Percentiles rank a stretch among this genome's conserved stretches.
Evolutionary conservation across 768 basidiomycete species (phyloP).

Genomic region (Ramaria sp.): DNA sequence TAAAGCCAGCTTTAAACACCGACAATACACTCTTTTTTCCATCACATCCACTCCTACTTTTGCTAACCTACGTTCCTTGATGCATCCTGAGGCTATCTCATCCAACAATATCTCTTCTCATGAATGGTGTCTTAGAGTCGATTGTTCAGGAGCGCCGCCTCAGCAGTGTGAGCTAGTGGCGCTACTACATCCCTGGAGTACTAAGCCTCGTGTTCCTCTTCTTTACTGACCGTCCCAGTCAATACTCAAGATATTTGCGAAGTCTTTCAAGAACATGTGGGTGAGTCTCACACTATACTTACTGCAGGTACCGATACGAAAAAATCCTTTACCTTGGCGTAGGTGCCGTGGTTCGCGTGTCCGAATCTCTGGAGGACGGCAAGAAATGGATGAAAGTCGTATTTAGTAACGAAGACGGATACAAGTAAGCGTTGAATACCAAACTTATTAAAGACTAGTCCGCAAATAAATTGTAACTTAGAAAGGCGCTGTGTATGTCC

Average conservation of each 20-base stretch:
- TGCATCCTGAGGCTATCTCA: background rate
- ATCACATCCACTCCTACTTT: too few species aligned
- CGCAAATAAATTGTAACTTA: slow-evolving; percentile 15
- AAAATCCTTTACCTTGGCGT: background rate
- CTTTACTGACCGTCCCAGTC: background rate
- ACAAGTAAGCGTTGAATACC: background rate
- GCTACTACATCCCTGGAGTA: background rate
- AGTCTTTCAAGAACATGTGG: background rate
- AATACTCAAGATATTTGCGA: background rate
- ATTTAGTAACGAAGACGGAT: background rate
- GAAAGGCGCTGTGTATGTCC: slow-evolving; percentile 59
- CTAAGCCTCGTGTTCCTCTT: background rate
- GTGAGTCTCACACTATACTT: background rate
- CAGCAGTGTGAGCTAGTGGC: background rate
- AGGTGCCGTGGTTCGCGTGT: background rate
- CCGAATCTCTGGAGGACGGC: slow-evolving; percentile 4
- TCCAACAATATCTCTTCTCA: background rate
- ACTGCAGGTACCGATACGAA: background rate
- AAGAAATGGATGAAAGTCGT: slow-evolving; percentile 8
- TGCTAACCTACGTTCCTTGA: background rate
- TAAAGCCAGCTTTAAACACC: too few species aligned
- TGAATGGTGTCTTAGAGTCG: slow-evolving; percentile 2
- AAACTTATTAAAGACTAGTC: background rate
- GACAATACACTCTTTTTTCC: too few species aligned
- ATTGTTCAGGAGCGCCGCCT: background rate